Percentiles rank a stretch among this genome's conserved stretches.
phyloP scores from a whole-genome alignment of 257 asterid genomes.

The Solanum chilense region DNA sequence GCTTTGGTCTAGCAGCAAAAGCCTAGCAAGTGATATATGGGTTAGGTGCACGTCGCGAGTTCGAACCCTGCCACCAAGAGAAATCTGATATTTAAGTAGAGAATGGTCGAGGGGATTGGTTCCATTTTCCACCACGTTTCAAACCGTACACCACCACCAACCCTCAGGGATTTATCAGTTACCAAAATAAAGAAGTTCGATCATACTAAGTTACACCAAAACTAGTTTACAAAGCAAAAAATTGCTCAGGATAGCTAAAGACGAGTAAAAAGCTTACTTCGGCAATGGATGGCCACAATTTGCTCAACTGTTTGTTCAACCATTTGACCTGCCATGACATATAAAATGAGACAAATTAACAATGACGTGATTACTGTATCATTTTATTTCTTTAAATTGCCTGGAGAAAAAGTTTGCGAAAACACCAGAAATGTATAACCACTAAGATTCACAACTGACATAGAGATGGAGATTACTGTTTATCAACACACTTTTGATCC shows the following conservation, averaged over 20 bases:
- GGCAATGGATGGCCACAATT: conserved; percentile 94
- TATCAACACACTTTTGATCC: not conserved
- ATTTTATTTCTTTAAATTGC: not conserved
- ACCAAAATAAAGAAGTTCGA: not conserved
- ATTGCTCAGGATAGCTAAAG: not conserved
- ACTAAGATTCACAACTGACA: not conserved
- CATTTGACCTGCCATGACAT: conserved; percentile 71
- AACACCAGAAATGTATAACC: not conserved
- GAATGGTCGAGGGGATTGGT: not conserved
- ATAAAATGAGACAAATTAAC: not conserved
- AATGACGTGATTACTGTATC: not conserved
- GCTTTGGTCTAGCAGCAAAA: not conserved
- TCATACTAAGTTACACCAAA: not conserved
- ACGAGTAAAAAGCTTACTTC: conserved; percentile 54
- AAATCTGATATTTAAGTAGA: not conserved
- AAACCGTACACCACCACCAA: not conserved
- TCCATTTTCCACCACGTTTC: not conserved
- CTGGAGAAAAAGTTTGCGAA: not conserved
- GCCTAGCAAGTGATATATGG: not conserved
- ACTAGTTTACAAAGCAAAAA: not conserved
- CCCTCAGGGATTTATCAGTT: not conserved
- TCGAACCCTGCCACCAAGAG: not conserved
- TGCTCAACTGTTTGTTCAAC: conserved; percentile 84
- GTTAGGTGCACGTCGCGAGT: not conserved
- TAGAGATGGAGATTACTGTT: not conserved